Base-by-base conservation (phyloP, 2,329 filamentous ascomycete species). In the Cryoendolithus antarcticus region DNA sequence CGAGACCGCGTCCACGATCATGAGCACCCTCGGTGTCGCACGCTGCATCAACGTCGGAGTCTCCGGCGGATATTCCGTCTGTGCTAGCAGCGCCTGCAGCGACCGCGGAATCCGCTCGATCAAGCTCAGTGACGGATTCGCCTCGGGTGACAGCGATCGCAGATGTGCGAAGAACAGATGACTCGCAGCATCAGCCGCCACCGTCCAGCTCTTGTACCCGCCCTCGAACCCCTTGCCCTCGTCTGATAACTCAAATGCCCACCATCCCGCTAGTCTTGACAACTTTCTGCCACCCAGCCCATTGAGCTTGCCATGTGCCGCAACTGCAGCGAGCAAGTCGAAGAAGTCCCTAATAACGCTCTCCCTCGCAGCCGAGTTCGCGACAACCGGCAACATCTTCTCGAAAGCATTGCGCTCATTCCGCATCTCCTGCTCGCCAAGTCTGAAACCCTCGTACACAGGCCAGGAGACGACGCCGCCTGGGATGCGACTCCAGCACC, bases 111-210 rank as follows among this genome's bases (percentile, higher is more conserved):
- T 73, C 47, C 81, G 74, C 0, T 88, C 83, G 44, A 96, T 93
- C 34, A 83, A 83, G 46, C 77, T 83, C 38, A 81, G 67, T 27
- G 76, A 74, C 46, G 79, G 72, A 28, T 71, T 58, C 9, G 71
- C 74, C 46, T 89, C 81, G n/a, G 91, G 89, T 2, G 86, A 78
- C 34, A 94, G 66, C 1, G 88, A 95, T 51, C 91, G 77, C 35
- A 98, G 75, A 59, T 96, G 98, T 40, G 91, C 91, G 58, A 98
- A 98, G 70, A 98, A 98, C 39, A 98, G 68, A 66, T 98, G 91
- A 55, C 88, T 94, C 12, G 89, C 86, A 39, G 91, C 91, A 69
- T 96, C 86, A 43, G 91, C 91, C 44, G 89, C 88, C 82, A 68
- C 79, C 50, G 80, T 69, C 88, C 91, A 98, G 33, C 77, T 76